Percentiles rank a stretch among this genome's conserved stretches.
phyloP scores from a whole-genome alignment of 768 basidiomycete genomes.

The Agaricus subrufescens region DNA sequence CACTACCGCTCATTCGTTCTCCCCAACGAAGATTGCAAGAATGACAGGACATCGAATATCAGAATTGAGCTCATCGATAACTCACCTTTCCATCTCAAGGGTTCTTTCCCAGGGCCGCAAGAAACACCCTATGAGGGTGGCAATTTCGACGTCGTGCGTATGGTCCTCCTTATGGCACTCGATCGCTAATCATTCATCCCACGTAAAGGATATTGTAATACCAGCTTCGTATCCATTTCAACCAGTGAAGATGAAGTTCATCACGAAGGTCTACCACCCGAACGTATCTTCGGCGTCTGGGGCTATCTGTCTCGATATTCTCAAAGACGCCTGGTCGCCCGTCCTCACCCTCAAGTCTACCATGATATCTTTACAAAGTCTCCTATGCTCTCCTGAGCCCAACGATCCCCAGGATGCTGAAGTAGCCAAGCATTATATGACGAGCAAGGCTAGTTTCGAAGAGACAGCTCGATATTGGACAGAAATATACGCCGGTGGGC shows the following conservation, averaged over 20 bases:
- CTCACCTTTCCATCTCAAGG: slow-evolving; percentile 88
- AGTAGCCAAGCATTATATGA: slow-evolving; percentile 95
- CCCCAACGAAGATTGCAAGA: slow-evolving; percentile 74
- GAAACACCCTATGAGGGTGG: slow-evolving; percentile 94
- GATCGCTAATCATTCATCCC: slow-evolving; percentile 5
- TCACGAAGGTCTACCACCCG: slow-evolving; percentile 95
- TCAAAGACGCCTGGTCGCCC: slow-evolving; percentile 90
- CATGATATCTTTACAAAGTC: slow-evolving; percentile 88
- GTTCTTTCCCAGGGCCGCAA: slow-evolving; percentile 87
- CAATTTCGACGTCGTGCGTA: slow-evolving; percentile 81
- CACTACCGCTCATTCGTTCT: slow-evolving; percentile 9
- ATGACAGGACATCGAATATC: slow-evolving; percentile 87
- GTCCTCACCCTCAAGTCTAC: slow-evolving; percentile 96
- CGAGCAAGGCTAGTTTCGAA: slow-evolving; percentile 82
- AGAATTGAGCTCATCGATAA: slow-evolving; percentile 83
- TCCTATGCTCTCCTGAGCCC: slow-evolving; percentile 91
- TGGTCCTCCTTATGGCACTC: background rate
- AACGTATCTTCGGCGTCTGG: slow-evolving; percentile 93
- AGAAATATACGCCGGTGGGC: slow-evolving; percentile 82
- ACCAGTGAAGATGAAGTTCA: slow-evolving; percentile 98
- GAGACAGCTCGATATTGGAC: slow-evolving; percentile 95
- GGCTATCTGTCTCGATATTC: slow-evolving; percentile 89
- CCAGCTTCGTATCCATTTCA: slow-evolving; percentile 91
- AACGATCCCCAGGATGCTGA: slow-evolving; percentile 98
- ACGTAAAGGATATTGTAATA: slow-evolving; percentile 79